Base-by-base conservation (phyloP, 768 basidiomycete genomes). In the Tubosaeta brunneosetosa region DNA sequence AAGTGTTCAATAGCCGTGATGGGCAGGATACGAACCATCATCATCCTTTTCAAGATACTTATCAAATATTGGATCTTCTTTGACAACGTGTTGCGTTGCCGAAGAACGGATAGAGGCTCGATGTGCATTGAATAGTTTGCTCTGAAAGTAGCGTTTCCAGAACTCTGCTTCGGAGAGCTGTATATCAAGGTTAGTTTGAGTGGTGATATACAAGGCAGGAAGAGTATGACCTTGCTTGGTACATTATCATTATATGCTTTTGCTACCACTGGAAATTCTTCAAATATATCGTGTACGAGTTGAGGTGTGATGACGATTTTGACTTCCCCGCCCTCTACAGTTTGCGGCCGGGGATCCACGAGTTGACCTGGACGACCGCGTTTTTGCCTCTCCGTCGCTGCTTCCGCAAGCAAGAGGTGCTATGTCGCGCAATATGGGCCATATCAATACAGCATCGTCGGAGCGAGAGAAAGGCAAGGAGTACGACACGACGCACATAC, bases 101-200 rank as follows among this genome's bases (percentile, higher is more conserved):
- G 88, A 85, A 25, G 86, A 92, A 52, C 91, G 85, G 54, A 93
- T 93, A 27, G 91, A 94, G 9, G 94, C 94, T 13, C 94, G 85
- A 68, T 98, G 92, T 2, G 88, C 86, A 65, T 97, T 91, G 78
- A 97, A 98, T 12, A 99, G 77, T 64, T 89, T 94, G 27, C 93
- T 95, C 62, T 91, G 88, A 68, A 99, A 97, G 74, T 97, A 99
- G 44, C 97, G 83, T 62, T 83, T 86, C 97, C 97, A 99, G 66
- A 99, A 99, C 62, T 90, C 86, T 52, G 84, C 85, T 71, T 97
- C 92, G 22, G 85, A 81, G 44, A 97, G 78, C 93, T 97, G 66
- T 36, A 44, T 14, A 17, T 13, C 22, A 13, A 6, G 25, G 13
- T 65, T 47, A 65, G 26, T 2, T 27, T 29, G 9, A 44, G 17